Base-by-base conservation (phyloP, 441 rosid species). In the Euphorbia schlechtendalii region DNA sequence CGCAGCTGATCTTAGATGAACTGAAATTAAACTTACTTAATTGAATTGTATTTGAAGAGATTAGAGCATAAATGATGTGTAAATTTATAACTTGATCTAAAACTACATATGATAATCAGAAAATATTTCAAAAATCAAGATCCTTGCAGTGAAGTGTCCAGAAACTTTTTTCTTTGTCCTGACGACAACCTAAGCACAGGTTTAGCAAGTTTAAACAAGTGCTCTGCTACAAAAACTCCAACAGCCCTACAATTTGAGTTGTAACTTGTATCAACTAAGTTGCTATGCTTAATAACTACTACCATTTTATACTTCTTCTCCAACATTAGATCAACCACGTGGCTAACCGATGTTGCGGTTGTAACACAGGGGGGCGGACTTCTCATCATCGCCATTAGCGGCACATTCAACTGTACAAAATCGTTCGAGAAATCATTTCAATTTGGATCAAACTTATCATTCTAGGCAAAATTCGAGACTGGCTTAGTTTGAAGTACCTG, bases 301-400 rank as follows among this genome's bases (percentile, higher is more conserved):
- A 85, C 85, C 93, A 87, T 87, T 72, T 78, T 77, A 68, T 79
- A 75, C 71, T 77, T 84, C 82, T 89, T 85, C 63, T 79, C 84
- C 66, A 84, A 68, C 49, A 89, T 69, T 49, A 87, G 79, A 79
- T 89, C 79, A 61, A 82, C 71, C 61, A 84, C 87, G 52, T 76
- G 83, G 20, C 80, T 84, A 0, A 81, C 73, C 8, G 88, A 78
- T 55, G 89, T 81, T 20, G 78, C 69, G 67, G 82, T 77, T n/a
- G 83, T 74, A 71, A 87, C 88, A 34, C 76, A 80, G 43, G 87
- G 88, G 53, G 88, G 84, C 0, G 86, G 87, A 62, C 87, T 85
- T 78, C 88, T 85, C 92, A 85, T 89, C 94, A 87, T 76, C 58
- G 83, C 71, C 34, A 46, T 59, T 56, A 89, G 75, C 5, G 82